These are phyloP conservation scores for Vigna hirtella DNA, from an alignment of 306 rosid species.

Conservation along the genomic window DNA sequence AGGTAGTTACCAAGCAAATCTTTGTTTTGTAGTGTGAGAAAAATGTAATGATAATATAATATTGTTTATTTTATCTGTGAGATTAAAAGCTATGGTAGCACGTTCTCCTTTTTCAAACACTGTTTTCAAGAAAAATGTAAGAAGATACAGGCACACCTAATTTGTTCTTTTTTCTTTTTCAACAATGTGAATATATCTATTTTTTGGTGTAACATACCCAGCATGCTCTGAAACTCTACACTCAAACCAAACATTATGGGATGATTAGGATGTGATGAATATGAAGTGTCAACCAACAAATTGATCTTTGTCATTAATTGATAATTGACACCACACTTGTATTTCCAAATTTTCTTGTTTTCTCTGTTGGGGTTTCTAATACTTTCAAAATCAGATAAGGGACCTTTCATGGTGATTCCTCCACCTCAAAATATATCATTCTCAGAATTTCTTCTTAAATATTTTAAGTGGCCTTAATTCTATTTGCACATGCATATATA, in stretches of 20 bases:
- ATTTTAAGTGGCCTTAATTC: too few species aligned
- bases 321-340: neutral
- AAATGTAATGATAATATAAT: too few species aligned
- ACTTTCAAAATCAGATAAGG: neutral
- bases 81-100: neutral
- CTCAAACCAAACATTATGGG: conserved; percentile 23
- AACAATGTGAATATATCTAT: conserved; percentile 24
- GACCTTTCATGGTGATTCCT: too few species aligned
- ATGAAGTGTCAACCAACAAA: conserved; percentile 28
- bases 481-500: too few species aligned
- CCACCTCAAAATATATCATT: too few species aligned
- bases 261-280: conserved; percentile 34
- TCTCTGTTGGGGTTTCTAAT: conserved; percentile 6
- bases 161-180: neutral
- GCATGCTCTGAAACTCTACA: conserved; percentile 20
- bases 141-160: neutral
- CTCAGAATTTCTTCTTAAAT: too few species aligned
- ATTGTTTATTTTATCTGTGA: neutral
- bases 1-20: neutral
- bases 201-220: conserved; percentile 32
- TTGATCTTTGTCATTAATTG: neutral
- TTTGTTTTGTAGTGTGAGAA: too few species aligned
- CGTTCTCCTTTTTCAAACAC: neutral
- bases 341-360: conserved; percentile 8
- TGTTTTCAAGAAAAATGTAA: neutral